Percentiles rank a stretch among this genome's conserved stretches.
phyloP scores from a whole-genome alignment of 192 early-diverging fungal genomes.

The Coemansia sp. region DNA sequence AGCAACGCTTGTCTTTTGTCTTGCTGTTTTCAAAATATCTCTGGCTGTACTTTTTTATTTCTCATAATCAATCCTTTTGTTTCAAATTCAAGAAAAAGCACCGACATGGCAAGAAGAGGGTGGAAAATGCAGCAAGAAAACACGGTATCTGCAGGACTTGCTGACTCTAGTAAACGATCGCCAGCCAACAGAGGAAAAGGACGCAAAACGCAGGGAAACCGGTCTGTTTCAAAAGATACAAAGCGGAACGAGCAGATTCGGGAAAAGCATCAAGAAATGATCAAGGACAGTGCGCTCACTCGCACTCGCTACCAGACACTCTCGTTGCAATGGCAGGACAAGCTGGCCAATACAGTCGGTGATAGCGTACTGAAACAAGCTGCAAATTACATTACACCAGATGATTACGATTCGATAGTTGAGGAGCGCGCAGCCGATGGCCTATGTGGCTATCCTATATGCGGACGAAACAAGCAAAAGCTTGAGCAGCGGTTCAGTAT shows the following conservation, averaged over 20 bases:
- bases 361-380: conserved; percentile 36
- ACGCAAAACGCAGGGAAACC: background rate
- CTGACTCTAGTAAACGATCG: background rate
- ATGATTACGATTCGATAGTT: conserved; percentile 67
- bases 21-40: too few relatives aligned
- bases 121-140: background rate
- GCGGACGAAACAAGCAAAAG: conserved; percentile 37
- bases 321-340: conserved; percentile 45
- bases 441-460: conserved; percentile 85
- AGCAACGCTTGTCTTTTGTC: too few relatives aligned
- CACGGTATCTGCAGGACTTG: background rate
- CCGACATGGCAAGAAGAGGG: background rate
- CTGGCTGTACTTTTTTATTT: too few relatives aligned
- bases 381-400: conserved; percentile 64
- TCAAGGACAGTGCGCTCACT: conserved; percentile 30
- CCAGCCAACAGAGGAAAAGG: background rate
- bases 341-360: conserved; percentile 26
- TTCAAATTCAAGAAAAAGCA: too few relatives aligned
- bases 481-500: conserved; percentile 60
- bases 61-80: too few relatives aligned
- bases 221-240: background rate
- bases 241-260: conserved; percentile 8
- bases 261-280: conserved; percentile 8
- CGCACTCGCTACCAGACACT: conserved; percentile 37
- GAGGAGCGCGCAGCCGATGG: conserved; percentile 69